Evolutionary conservation across 1,284 basidiomycete genomes (phyloP), one percentile per base, ranked within the genome.

Genomic region (Malassezia dermatis): DNA sequence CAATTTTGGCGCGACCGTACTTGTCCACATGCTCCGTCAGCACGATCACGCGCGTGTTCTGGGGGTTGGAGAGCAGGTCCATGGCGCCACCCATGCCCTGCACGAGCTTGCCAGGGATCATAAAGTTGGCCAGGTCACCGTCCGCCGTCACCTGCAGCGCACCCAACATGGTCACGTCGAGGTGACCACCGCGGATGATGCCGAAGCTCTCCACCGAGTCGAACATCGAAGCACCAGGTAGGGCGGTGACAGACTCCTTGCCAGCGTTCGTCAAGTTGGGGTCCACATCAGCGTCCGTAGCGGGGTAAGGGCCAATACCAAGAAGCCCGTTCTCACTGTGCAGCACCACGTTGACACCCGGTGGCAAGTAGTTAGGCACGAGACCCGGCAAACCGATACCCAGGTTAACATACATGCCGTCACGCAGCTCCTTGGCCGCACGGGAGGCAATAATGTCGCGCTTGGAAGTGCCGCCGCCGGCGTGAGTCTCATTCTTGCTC

Each of bases 81-180:
- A 94, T 94, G 1, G 90, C 89, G 53, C 91, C 90, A 27, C 90
- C 90, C 74, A 94, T 90, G 47, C 87, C 87, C 49, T 61, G 59
- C n/a, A 66, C 65, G 70, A 89, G 81, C 77, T 91, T 89, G 30
- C 88, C 88, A 12, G 90, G 90, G 64, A 95, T 89, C 89, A 94
- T 95, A 75, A 88, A 96, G 79, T 96, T 96, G 48, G 93, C 91
- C 59, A 96, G 85, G 73, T 96, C 90, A 88, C 83, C 93, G 21
- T 83, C 83, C 64, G 86, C 83, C 2, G 88, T 89, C 48, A 95
- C 90, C 80, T 96, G 85, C 84, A 96, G 89, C 3, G 91, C 89
- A 40, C 84, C 84, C 23, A 86, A 83, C 74, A 96, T 91, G 12
- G 90, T 86, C 48, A 94, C 86, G 69, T 96, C 84, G 58, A 96